Base-by-base conservation (phyloP, 2,329 filamentous ascomycete genomes). In the Emergomyces pasteurianus region DNA sequence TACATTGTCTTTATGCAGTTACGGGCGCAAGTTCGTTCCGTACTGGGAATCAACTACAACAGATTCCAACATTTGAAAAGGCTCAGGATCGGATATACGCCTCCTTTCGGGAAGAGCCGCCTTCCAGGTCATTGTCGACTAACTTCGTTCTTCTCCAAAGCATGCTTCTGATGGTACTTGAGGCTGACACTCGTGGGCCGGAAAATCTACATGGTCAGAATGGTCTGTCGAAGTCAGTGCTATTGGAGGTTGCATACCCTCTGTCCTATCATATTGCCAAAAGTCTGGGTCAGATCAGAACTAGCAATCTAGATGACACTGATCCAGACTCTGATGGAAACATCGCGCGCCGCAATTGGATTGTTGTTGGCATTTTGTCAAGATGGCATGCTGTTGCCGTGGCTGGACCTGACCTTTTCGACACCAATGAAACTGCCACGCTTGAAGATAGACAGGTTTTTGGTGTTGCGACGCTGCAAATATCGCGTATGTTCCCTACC, bases 301-400 rank as follows among this genome's bases (percentile, higher is more conserved):
- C 64, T n/a, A 61, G 62, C 57, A 73, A 74, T 54, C 67, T 69
- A 14, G 58, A 67, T 7, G 67, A 64, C 50, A 67, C 69, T 14
- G 74, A 75, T 56, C 58, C 70, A 21, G 75, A 77, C 62, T 76
- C 74, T 6, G 73, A 77, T 61, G 69, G 69, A 31, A 75, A 75
- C 46, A 65, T 77, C 40, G 71, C 70, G 26, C 69, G 75, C 28
- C 73, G 74, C 26, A 72, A 69, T 60, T 77, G 74, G 73, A 72
- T 75, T 4, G 72, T 72, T 1, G 63, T 76, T 59, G 69, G 69
- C 42, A 73, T 77, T 42, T 61, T 77, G 49, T 68, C 70, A 7
- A 74, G 75, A 46, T 77, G 74, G 74, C 74, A 77, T 63, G 69
- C 72, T 23, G 69, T 76, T 38, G 75, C 74, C 65, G 72, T 75